Evolutionary conservation across 352 stramenopile species (phyloP), one percentile per base, ranked within the genome.

Genomic region (Pythium pyrilobum): DNA sequence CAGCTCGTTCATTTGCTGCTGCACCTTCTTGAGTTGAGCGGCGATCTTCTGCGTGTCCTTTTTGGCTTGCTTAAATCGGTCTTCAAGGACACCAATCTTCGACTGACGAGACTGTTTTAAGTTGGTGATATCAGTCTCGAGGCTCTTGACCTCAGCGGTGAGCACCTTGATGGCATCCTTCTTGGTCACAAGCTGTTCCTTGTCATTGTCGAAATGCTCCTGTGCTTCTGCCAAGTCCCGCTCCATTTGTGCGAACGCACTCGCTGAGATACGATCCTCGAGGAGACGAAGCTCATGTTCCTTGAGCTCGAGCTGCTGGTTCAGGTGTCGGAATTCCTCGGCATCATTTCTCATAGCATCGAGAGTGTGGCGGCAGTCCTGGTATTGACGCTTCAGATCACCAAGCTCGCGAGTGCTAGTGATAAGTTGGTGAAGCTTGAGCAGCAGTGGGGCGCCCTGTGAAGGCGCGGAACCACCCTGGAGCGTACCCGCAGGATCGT

Each of bases 401-500:
- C 69, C 76, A 3, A 95, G 62, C 41, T 82, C 55, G 2, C 78
- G 75, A 8, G 82, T 92, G 25, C 72, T 77, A 28, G 69, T 85
- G 33, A 93, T 88, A 9, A 93, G 43, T 31, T 89, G 67, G 53
- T 95, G 85, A 9, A 93, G 71, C 62, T 88, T 91, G 8, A 92
- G 62, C 33, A 95, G 65, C 45, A 95, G 61, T n/a, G 85, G 79
- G 18, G 71, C 78, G 8, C 82, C 80, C 28, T 70, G 88, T 13
- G 77, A 87, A 13, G 85, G 85, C 13, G 85, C 82, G 37, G 87
- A 96, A 23, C 89, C 89, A 56, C 89, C 89, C 67, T 96, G 85
- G 29, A 99, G 93, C 12, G 96, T 99, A 34, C 97, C 97, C 6
- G 93, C 91, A 10, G 97, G 97, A 59, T 99, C 96, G 62, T 97